Base-by-base conservation (phyloP, 129 eudicot genomes). In the Flaveria bidentis region DNA sequence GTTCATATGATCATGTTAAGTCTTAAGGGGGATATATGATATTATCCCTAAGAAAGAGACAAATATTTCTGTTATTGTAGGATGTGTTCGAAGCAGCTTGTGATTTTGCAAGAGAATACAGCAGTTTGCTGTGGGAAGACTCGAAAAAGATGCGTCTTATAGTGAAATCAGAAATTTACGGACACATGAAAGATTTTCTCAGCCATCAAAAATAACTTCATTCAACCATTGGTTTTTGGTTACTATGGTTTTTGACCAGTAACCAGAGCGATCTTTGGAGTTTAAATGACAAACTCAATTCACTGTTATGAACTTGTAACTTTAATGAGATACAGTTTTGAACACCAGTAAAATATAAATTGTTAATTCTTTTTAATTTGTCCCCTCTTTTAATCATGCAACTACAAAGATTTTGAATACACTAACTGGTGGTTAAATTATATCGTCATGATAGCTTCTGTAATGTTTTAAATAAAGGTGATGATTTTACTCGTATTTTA, bases 21-120 rank as follows among this genome's bases (percentile, higher is more conserved):
- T 28, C 5, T 28, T 28, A 2, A 28, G 4, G 5, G 4, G 5
- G 33, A 28, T 28, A 28, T 28, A 28, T 28, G 33, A 28, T 2
- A 3, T 28, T 28, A 28, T 28, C 33, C 33, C 33, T 28, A 28
- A 28, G 5, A 28, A 28, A 28, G 5, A 28, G 4, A 28, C 33
- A 2, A 28, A 28, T 33, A 33, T 33, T 33, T 33, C 6, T 33
- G 39, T 42, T 51, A 64, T 58, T 77, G 75, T 61, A 93, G 98
- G 96, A 91, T 22, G 88, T 87, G 17, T 94, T 94, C 67, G 97
- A 94, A 71, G 88, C 96, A 50, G 97, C 98, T 61, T 91, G 97
- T 33, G 96, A 91, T 56, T 86, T 78, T 83, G 98, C 98, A 56
- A 87, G 98, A 73, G 92, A 94, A 71, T 82, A 84, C 77, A 88